Percentiles rank a stretch among this genome's conserved stretches.
These are phyloP conservation scores for Wakefieldia striispora DNA, from an alignment of 768 basidiomycete species.

Conservation along the genomic window DNA sequence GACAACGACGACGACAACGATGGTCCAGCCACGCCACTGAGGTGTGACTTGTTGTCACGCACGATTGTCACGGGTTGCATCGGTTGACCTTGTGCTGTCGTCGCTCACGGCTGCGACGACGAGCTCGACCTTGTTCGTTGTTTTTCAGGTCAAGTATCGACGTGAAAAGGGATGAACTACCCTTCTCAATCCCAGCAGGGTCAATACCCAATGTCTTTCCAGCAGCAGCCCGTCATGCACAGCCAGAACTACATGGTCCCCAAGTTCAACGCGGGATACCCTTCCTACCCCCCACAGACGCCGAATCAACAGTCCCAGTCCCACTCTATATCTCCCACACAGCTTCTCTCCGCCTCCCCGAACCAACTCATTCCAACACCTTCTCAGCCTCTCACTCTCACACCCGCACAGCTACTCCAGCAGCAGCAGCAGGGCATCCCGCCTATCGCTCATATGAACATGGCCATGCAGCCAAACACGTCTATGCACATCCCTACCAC, in stretches of 20 bases:
- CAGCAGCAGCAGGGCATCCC: slow-evolving; percentile 34
- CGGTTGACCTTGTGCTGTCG: slow-evolving; percentile 12
- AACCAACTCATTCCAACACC: slow-evolving; percentile 24
- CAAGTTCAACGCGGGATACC: slow-evolving; percentile 18
- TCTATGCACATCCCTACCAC: slow-evolving; percentile 22
- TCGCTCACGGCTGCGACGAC: slow-evolving; percentile 1
- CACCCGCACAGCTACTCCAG: slow-evolving; percentile 36
- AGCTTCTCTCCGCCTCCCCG: slow-evolving; percentile 17
- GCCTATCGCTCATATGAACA: background rate
- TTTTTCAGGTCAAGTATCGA: background rate
- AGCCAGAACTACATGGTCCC: slow-evolving; percentile 15
- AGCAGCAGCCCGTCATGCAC: slow-evolving; percentile 18
- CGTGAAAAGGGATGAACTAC: slow-evolving; percentile 25
- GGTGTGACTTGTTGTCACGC: slow-evolving; percentile 30
- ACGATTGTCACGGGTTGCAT: slow-evolving; percentile 18
- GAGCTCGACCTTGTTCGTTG: background rate
- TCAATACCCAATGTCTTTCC: slow-evolving; percentile 27
- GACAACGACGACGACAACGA: slow-evolving; percentile 1
- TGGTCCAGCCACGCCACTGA: slow-evolving; percentile 14
- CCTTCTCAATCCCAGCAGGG: slow-evolving; percentile 20
- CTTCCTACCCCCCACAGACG: slow-evolving; percentile 4
- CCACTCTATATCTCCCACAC: slow-evolving; percentile 25
- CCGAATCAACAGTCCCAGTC: slow-evolving; percentile 5
- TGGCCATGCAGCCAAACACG: background rate
- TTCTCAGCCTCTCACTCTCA: slow-evolving; percentile 28